Percentiles rank a stretch among this genome's conserved stretches.
Conservation (phyloP, 1,139 yeast species). For the Groenewaldozyma auringiensis region DNA sequence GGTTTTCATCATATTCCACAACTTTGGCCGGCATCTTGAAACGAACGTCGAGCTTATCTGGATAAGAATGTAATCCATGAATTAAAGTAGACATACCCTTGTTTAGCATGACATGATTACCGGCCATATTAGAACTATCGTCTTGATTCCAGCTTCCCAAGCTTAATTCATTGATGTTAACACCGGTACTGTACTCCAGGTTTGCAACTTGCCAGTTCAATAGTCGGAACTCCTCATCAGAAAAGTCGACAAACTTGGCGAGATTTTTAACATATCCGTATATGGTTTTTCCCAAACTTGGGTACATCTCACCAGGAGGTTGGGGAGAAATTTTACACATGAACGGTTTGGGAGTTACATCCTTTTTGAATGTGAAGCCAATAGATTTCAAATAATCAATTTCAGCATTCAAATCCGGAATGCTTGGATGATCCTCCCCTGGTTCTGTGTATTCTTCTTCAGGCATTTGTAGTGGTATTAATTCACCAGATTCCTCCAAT, state of each 20-base stretch:
- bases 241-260: conserved; percentile 27
- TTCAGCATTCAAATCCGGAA: conserved; percentile 24
- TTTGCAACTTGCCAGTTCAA: conserved; percentile 39
- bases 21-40: conserved; percentile 35
- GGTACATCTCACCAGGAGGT: conserved; percentile 31
- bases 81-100: conserved; percentile 33
- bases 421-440: conserved; percentile 18
- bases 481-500: conserved; percentile 29
- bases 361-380: conserved; percentile 24
- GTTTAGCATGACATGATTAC: conserved; percentile 34
- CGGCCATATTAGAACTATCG: conserved; percentile 36
- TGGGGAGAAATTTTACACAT: conserved; percentile 27
- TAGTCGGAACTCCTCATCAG: conserved; percentile 31
- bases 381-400: conserved; percentile 26
- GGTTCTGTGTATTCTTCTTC: conserved; percentile 26
- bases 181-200: conserved; percentile 35
- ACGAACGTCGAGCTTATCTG: conserved; percentile 35
- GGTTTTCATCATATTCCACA: conserved; percentile 30
- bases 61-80: conserved; percentile 35
- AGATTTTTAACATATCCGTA: conserved; percentile 30
- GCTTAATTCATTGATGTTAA: conserved; percentile 31
- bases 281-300: conserved; percentile 35
- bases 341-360: conserved; percentile 19
- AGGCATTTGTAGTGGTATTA: conserved; percentile 20
- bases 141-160: conserved; percentile 39